Evolutionary conservation across 495 filamentous ascomycete genomes (phyloP).

Genomic region (Filosporella fistucella): DNA sequence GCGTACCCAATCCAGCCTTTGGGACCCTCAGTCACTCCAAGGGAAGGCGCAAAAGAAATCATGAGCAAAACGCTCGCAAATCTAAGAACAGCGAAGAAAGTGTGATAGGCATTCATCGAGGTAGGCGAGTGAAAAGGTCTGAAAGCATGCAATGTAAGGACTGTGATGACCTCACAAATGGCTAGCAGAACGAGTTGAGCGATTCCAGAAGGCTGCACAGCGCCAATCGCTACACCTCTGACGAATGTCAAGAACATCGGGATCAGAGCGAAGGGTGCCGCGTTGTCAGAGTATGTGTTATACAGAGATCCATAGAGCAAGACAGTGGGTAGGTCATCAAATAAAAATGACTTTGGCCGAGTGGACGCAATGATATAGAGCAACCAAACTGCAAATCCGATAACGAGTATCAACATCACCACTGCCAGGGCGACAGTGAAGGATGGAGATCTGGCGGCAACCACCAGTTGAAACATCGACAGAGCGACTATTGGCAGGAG

Average conservation of each 20-base stretch:
- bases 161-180: constrained; percentile 87
- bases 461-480: constrained; percentile 88
- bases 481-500: constrained; percentile 79
- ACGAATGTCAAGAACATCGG: constrained; percentile 78
- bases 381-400: constrained; percentile 73
- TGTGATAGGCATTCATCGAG: constrained; percentile 97
- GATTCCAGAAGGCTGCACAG: constrained; percentile 86
- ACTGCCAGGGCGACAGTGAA: constrained; percentile 69
- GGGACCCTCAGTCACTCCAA: constrained; percentile 68
- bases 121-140: constrained; percentile 85
- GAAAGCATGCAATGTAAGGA: constrained; percentile 85
- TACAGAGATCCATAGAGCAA: constrained; percentile 93
- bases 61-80: constrained; percentile 78
- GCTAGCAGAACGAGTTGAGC: constrained; percentile 88
- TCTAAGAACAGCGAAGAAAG: constrained; percentile 73
- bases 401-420: constrained; percentile 63
- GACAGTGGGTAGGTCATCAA: constrained; percentile 87
- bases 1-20: constrained; percentile 95
- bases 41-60: constrained; percentile 79
- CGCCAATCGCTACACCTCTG: constrained; percentile 87
- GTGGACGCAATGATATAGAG: constrained; percentile 74
- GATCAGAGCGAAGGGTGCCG: constrained; percentile 76
- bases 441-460: constrained; percentile 58
- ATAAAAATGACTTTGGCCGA: constrained; percentile 77
- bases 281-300: constrained; percentile 93